Conservation (phyloP, 2,329 filamentous ascomycete species). For the Mollisiaceae sp. region DNA sequence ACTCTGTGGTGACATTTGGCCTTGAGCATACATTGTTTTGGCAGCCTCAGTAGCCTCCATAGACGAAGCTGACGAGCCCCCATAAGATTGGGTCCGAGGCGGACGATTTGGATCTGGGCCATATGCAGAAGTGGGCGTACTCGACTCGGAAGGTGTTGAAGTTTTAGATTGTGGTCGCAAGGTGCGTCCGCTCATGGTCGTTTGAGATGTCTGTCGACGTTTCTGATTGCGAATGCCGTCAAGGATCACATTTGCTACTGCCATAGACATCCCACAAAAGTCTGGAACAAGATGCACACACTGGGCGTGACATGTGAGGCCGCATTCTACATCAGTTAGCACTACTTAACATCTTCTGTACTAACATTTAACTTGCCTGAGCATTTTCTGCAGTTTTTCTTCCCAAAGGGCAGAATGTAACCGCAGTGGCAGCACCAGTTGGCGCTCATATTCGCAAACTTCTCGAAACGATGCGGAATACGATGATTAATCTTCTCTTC, state of each 20-base stretch:
- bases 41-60: conserved; percentile 66
- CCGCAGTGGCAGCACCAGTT: conserved; percentile 99
- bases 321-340: conserved; percentile 70
- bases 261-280: conserved; percentile 99
- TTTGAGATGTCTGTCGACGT: conserved; percentile 55
- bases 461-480: conserved; percentile 95
- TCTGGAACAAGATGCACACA: conserved; percentile 97
- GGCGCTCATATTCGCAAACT: conserved; percentile 96
- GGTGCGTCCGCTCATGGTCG: conserved; percentile 36
- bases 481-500: conserved; percentile 99
- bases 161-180: conserved; percentile 38
- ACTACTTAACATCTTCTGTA: not conserved
- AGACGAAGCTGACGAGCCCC: conserved; percentile 47
- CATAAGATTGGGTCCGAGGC: conserved; percentile 44
- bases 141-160: conserved; percentile 24
- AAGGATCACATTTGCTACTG: conserved; percentile 90
- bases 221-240: conserved; percentile 84
- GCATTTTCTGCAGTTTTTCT: conserved; percentile 94
- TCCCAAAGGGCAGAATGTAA: conserved; percentile 91
- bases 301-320: conserved; percentile 85
- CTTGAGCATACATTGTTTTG: conserved; percentile 62
- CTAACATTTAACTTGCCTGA: conserved; percentile 61
- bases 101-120: conserved; percentile 38
- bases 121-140: conserved; percentile 39
- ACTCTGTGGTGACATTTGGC: conserved; percentile 51